phyloP scores from a whole-genome alignment of 345 rosid species.

The Euphorbia lathyris region DNA sequence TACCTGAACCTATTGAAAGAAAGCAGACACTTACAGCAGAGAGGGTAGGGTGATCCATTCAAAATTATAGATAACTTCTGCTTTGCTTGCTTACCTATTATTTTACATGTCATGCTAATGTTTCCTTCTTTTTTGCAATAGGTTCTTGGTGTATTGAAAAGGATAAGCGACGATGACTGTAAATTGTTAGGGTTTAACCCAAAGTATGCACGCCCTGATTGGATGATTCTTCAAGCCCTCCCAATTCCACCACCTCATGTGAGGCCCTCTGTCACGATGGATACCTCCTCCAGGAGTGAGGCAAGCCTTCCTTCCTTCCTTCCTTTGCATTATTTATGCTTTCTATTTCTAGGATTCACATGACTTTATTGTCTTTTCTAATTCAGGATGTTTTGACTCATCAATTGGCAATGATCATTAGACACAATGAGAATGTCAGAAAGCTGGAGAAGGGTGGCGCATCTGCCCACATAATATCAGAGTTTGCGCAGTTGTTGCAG shows the following conservation, averaged over 20 bases:
- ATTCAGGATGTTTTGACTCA: constrained; percentile 93
- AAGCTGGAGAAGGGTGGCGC: too few species aligned
- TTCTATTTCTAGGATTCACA: too few species aligned
- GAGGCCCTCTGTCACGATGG: constrained; percentile 98
- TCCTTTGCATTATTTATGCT: too few species aligned
- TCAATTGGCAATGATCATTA: constrained; percentile 86
- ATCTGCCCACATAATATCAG: too few species aligned
- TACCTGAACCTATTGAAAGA: constrained; percentile 94
- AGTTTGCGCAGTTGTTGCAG: constrained; percentile 88
- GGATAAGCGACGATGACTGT: constrained; percentile 94
- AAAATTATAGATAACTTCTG: background rate
- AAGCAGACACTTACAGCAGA: too few species aligned
- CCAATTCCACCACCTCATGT: constrained; percentile 99
- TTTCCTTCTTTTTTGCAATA: constrained; percentile 17
- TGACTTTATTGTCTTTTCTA: constrained; percentile 22
- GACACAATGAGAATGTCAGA: too few species aligned
- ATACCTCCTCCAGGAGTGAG: constrained; percentile 77
- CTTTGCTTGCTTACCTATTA: too few species aligned
- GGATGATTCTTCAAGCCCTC: constrained; percentile 87
- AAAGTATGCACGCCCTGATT: constrained; percentile 98
- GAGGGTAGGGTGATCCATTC: constrained; percentile 52
- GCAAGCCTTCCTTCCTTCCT: constrained; percentile 63
- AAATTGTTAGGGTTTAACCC: constrained; percentile 81
- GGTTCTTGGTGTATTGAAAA: constrained; percentile 89
- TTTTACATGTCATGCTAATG: constrained; percentile 8